Base-by-base conservation (phyloP, 345 rosid species). In the Corchorus capsularis region DNA sequence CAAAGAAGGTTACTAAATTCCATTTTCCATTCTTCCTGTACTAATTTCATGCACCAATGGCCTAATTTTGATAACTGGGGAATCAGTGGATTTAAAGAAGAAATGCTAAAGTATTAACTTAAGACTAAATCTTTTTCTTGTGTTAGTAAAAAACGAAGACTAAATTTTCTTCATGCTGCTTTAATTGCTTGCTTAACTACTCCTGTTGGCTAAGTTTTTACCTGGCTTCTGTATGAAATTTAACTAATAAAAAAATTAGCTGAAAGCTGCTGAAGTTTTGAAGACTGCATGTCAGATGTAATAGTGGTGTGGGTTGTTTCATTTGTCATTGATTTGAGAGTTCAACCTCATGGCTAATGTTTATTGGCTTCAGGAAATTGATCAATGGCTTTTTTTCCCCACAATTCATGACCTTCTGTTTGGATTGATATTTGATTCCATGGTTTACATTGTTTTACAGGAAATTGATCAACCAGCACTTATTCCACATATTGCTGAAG, bases 401-500 rank as follows among this genome's bases (percentile, higher is more conserved):
- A 16, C 4, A 27, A 27, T 22, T 34, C 35, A 8, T 69, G 46
- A 69, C 34, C 60, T 34, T 69, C 45, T 9, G 27, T 52, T 69
- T 69, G 45, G 73, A 52, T 49, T 20, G 72, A n/a, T n/a, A n/a
- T n/a, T n/a, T n/a, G n/a, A 71, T 66, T 74, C 49, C 32, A 52
- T 65, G 15, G 53, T 57, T 82, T 61, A 19, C 49, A 14, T 68
- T 75, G 71, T 78, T 71, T 75, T 85, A 79, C 84, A 96, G 99
- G 99, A 96, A 77, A 96, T 93, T 72, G 98, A 93, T 80, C 99
- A 93, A 80, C 97, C 99, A 75, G 94, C 99, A 75, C 74, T 96
- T 86, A 96, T 96, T 86, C 99, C 98, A 8, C 99, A 96, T 86
- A 96, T 96, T 84, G 97, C 98, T 63, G 98, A 96, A 89, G 99